Conservation (phyloP, 2,329 filamentous ascomycete genomes). For the Pyrenophora teres region DNA sequence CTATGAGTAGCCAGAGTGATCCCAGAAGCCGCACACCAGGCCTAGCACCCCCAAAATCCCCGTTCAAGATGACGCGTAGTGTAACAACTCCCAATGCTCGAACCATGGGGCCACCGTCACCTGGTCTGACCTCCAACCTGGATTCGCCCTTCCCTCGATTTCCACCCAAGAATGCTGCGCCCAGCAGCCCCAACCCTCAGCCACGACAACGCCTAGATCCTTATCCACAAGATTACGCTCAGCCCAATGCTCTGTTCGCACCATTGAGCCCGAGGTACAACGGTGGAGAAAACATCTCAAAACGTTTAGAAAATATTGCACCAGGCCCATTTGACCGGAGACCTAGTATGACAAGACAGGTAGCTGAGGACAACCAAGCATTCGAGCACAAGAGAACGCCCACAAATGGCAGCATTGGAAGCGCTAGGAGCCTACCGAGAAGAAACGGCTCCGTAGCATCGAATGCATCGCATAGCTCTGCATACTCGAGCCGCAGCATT, state of each 20-base stretch:
- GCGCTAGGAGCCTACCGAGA: slow-evolving; percentile 33
- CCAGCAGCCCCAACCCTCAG: slow-evolving; percentile 28
- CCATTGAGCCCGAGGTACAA: slow-evolving; percentile 55
- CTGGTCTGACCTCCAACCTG: slow-evolving; percentile 43
- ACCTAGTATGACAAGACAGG: slow-evolving; percentile 39
- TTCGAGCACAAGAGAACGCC: slow-evolving; percentile 42
- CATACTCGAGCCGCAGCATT: slow-evolving; percentile 34
- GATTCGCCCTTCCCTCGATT: slow-evolving; percentile 62
- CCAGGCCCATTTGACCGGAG: slow-evolving; percentile 65
- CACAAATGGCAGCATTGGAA: slow-evolving; percentile 42
- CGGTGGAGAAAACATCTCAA: slow-evolving; percentile 56
- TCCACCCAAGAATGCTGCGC: slow-evolving; percentile 47
- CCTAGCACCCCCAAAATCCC: slow-evolving; percentile 29
- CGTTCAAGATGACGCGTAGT: slow-evolving; percentile 42
- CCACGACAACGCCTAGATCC: slow-evolving; percentile 32
- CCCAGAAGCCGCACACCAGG: slow-evolving; percentile 31
- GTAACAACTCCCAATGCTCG: slow-evolving; percentile 44
- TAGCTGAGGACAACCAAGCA: slow-evolving; percentile 30
- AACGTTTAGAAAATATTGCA: slow-evolving; percentile 68
- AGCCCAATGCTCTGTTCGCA: slow-evolving; percentile 49
- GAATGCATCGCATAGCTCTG: slow-evolving; percentile 37
- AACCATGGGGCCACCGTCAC: slow-evolving; percentile 39
- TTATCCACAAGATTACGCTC: slow-evolving; percentile 37
- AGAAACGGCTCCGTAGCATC: slow-evolving; percentile 38
- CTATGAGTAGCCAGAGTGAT: slow-evolving; percentile 36